Conservation (phyloP, 2,329 filamentous ascomycete species). For the Verticillium nonalfalfae region DNA sequence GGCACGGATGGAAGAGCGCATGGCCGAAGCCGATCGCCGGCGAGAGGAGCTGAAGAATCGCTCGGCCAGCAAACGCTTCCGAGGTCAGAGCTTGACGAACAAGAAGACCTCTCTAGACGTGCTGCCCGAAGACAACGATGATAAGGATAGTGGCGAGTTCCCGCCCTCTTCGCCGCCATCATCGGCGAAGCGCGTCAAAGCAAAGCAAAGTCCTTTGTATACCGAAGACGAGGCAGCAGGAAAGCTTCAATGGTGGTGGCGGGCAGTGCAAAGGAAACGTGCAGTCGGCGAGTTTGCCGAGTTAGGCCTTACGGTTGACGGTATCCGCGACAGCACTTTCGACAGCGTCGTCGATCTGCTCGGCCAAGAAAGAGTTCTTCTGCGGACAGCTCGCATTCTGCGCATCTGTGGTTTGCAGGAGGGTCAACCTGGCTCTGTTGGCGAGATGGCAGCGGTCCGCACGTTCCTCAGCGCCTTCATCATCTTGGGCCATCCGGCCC, state of each 20-base stretch:
- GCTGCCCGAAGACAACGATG: conserved; percentile 10
- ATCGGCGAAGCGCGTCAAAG: conserved; percentile 31
- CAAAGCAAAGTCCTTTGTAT: conserved; percentile 38
- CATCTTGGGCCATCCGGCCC: conserved; percentile 71
- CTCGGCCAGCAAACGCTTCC: conserved; percentile 43
- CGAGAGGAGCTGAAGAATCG: conserved; percentile 57
- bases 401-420: conserved; percentile 65
- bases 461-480: conserved; percentile 77
- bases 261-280: conserved; percentile 47
- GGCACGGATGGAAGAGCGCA: conserved; percentile 71
- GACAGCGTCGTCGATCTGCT: conserved; percentile 67
- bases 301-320: conserved; percentile 63
- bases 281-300: conserved; percentile 60
- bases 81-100: conserved; percentile 40
- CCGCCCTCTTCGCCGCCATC: conserved; percentile 24
- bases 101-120: conserved; percentile 1
- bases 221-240: conserved; percentile 56
- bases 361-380: conserved; percentile 58
- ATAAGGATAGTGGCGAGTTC: conserved; percentile 42
- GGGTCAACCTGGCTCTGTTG: conserved; percentile 53
- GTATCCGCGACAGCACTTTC: conserved; percentile 63
- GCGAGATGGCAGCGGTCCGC: conserved; percentile 63
- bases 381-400: conserved; percentile 60
- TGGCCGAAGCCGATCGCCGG: conserved; percentile 70
- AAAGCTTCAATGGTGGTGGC: conserved; percentile 67